These are phyloP conservation scores for Borovskyia barvae DNA, from an alignment of 208 protist genomes.

Conservation along the genomic window DNA sequence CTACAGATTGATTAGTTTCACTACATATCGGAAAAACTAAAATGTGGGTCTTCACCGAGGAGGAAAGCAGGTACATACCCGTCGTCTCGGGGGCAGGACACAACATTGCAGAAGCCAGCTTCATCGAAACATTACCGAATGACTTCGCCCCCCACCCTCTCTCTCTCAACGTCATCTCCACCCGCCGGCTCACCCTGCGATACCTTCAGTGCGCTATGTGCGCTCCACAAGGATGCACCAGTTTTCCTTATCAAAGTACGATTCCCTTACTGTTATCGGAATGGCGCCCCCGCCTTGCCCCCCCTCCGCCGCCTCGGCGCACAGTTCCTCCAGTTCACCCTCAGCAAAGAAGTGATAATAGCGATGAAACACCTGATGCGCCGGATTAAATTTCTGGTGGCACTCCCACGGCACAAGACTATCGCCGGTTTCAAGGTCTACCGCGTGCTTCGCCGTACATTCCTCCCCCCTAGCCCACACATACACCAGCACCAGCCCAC, in stretches of 20 bases:
- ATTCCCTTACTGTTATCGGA: conserved; percentile 20
- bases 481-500: conserved; percentile 73
- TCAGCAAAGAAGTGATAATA: conserved; percentile 87
- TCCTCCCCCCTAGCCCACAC: conserved; percentile 79
- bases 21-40: too few relatives aligned
- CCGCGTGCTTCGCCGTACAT: conserved; percentile 11
- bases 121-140: too few relatives aligned
- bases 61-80: too few relatives aligned
- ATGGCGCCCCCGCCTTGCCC: conserved; percentile 1
- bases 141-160: too few relatives aligned
- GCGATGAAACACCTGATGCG: conserved; percentile 50
- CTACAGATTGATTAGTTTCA: too few relatives aligned
- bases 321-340: conserved; percentile 74
- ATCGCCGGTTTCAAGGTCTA: conserved; percentile 52
- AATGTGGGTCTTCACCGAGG: too few relatives aligned
- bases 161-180: too few relatives aligned
- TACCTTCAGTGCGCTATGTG: too few relatives aligned
- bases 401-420: conserved; percentile 67
- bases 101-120: too few relatives aligned
- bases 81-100: too few relatives aligned
- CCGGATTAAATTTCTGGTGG: conserved; percentile 45
- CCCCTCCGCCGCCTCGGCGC: conserved; percentile 27
- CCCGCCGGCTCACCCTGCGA: too few relatives aligned
- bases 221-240: conserved; percentile 77
- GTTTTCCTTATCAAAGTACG: conserved; percentile 90